Evolutionary conservation across 2,329 filamentous ascomycete genomes (phyloP).

Genomic region (Penicillium thymicola): DNA sequence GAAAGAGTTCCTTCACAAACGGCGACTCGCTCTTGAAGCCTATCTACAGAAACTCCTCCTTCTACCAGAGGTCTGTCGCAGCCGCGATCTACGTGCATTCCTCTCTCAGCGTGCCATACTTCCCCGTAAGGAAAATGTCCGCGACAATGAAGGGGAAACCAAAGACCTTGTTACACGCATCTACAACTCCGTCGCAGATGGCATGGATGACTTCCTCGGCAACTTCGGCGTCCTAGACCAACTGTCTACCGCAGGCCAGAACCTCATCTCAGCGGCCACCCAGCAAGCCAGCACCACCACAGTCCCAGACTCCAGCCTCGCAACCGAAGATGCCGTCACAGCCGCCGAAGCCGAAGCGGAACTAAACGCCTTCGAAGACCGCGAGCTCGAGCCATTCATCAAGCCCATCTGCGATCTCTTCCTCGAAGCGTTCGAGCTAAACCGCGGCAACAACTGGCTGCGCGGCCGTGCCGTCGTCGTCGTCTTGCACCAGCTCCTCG

Average conservation of each 20-base stretch:
- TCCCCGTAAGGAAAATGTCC: conserved; percentile 57
- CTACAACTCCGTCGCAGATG: conserved; percentile 95
- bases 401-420: conserved; percentile 98
- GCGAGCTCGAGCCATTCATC: conserved; percentile 88
- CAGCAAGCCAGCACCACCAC: conserved; percentile 48
- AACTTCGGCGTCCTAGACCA: conserved; percentile 96
- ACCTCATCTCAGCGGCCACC: conserved; percentile 58
- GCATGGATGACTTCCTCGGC: conserved; percentile 95
- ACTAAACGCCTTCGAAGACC: conserved; percentile 85
- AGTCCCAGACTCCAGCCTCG: conserved; percentile 46
- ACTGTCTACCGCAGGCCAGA: conserved; percentile 87
- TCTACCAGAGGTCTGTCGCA: conserved; percentile 89
- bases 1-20: conserved; percentile 89
- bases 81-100: conserved; percentile 86
- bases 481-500: conserved; percentile 90
- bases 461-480: conserved; percentile 93
- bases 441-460: conserved; percentile 94
- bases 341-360: conserved; percentile 85
- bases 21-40: conserved; percentile 75
- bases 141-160: conserved; percentile 60
- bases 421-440: conserved; percentile 90
- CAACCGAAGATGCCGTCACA: conserved; percentile 49
- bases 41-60: conserved; percentile 80
- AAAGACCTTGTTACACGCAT: conserved; percentile 84
- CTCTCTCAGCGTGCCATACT: conserved; percentile 82